Conservation (phyloP, 1,284 basidiomycete species). For the Apiotrichum montevideense region DNA sequence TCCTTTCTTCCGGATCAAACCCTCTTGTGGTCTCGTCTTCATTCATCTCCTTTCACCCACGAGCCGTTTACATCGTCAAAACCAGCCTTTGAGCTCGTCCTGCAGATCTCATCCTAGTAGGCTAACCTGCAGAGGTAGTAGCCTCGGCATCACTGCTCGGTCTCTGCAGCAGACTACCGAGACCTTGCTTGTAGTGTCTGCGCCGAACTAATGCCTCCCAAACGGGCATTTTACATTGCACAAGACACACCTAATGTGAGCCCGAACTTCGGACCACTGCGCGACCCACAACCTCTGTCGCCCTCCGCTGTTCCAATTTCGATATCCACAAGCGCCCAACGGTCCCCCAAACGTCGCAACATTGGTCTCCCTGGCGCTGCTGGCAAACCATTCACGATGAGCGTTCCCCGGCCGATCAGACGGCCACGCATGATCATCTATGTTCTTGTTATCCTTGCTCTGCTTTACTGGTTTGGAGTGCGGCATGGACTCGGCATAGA, state of each 20-base stretch:
- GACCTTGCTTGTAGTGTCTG: too few species aligned
- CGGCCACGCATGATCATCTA: constrained; percentile 44
- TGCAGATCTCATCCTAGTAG: too few species aligned
- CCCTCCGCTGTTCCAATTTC: constrained; percentile 3
- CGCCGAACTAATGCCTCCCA: constrained; percentile 10
- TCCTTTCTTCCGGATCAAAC: too few species aligned
- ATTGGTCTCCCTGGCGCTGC: background rate
- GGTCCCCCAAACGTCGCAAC: background rate
- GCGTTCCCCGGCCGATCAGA: constrained; percentile 33
- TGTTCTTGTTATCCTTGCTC: constrained; percentile 38
- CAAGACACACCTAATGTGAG: constrained; percentile 18
- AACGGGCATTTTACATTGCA: constrained; percentile 18
- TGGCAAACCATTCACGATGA: background rate
- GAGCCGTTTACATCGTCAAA: too few species aligned
- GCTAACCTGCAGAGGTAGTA: too few species aligned
- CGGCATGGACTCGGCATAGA: constrained; percentile 44
- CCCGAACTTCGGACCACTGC: constrained; percentile 9
- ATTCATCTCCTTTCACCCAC: too few species aligned
- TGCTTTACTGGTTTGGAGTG: constrained; percentile 46
- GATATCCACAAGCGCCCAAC: background rate
- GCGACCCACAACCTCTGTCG: background rate
- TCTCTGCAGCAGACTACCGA: too few species aligned
- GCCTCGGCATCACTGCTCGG: too few species aligned
- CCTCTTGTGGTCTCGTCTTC: too few species aligned
- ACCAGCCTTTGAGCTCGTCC: too few species aligned